Evolutionary conservation across 2,329 filamentous ascomycete genomes (phyloP).

Genomic region (Cytospora piceae): DNA sequence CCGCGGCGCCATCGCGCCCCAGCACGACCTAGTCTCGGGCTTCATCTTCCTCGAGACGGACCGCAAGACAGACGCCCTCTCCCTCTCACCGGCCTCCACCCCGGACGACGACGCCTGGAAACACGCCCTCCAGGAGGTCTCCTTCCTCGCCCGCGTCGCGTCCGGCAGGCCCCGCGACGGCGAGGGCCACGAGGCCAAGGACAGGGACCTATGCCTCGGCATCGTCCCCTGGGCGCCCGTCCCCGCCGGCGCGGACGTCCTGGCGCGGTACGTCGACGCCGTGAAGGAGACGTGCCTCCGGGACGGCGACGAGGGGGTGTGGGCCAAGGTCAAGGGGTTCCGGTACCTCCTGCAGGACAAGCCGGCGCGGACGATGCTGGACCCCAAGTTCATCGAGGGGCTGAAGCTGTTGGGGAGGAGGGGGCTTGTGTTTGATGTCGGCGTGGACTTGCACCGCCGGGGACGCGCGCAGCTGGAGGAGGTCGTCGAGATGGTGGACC

Average conservation of each 20-base stretch:
- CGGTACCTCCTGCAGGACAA: conserved; percentile 83
- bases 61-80: conserved; percentile 63
- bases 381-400: conserved; percentile 65
- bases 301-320: conserved; percentile 61
- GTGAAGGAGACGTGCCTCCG: conserved; percentile 54
- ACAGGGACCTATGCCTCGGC: conserved; percentile 64
- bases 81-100: neutral
- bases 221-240: conserved; percentile 88
- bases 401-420: conserved; percentile 66
- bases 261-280: conserved; percentile 67
- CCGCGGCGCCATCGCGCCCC: conserved; percentile 47
- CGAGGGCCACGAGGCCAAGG: conserved; percentile 59
- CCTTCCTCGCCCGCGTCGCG: conserved; percentile 68
- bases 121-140: conserved; percentile 72
- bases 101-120: conserved; percentile 55
- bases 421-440: conserved; percentile 78
- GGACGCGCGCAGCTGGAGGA: conserved; percentile 76
- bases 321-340: conserved; percentile 74
- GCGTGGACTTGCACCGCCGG: conserved; percentile 77
- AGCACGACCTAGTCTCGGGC: conserved; percentile 57
- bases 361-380: conserved; percentile 66
- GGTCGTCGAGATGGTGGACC: conserved; percentile 69
- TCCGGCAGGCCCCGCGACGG: conserved; percentile 59
- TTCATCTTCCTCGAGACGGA: conserved; percentile 87
- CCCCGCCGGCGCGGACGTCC: conserved; percentile 60